These are phyloP conservation scores for Aspergillus pseudoglaucus DNA, from an alignment of 2,329 filamentous ascomycete genomes.

Conservation along the genomic window DNA sequence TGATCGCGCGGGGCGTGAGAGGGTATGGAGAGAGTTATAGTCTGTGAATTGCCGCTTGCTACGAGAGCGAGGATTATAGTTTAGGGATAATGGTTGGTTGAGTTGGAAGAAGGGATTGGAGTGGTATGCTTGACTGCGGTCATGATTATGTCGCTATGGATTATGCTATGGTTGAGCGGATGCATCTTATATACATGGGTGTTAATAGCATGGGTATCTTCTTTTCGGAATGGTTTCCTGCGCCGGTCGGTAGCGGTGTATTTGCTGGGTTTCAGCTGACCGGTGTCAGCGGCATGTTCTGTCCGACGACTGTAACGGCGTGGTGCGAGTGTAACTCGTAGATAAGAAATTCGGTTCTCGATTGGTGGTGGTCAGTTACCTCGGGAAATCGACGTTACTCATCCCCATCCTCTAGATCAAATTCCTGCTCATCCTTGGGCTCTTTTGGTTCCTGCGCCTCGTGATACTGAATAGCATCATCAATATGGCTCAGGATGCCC, in stretches of 20 bases:
- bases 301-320: neutral
- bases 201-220: no score
- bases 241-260: no score
- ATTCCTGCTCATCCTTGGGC: conserved; percentile 59
- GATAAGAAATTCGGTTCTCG: no score
- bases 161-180: neutral
- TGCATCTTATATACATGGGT: neutral
- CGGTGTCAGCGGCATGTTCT: neutral
- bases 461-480: conserved; percentile 88
- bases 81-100: no score
- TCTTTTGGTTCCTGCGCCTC: conserved; percentile 89
- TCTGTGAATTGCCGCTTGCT: no score
- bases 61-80: no score
- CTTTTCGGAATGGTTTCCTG: no score
- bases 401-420: conserved; percentile 41
- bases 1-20: no score
- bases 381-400: conserved; percentile 29
- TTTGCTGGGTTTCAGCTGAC: neutral
- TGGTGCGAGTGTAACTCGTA: neutral
- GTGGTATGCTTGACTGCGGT: neutral
- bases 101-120: neutral
- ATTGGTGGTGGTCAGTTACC: neutral
- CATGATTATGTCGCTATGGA: neutral
- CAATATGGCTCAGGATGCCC: conserved; percentile 80
- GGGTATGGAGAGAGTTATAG: no score